These are phyloP conservation scores for Fusarium abutilonis DNA, from an alignment of 2,329 filamentous ascomycete species.

Conservation along the genomic window DNA sequence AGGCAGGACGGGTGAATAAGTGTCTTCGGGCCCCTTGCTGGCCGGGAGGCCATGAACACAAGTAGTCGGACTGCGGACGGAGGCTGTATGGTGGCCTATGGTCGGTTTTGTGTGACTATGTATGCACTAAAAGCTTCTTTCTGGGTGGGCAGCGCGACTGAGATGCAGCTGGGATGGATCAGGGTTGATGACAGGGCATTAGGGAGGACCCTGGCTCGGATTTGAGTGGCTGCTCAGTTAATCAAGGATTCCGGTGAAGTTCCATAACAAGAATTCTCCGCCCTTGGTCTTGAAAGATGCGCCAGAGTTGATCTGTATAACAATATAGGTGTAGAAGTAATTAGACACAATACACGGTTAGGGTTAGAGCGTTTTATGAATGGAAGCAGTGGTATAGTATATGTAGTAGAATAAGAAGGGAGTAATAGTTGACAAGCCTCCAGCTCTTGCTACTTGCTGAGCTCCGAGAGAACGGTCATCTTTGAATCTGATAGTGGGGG, in stretches of 20 bases:
- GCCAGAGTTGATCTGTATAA: constrained; percentile 40
- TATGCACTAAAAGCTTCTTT: constrained; percentile 43
- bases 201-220: constrained; percentile 50
- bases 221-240: constrained; percentile 51
- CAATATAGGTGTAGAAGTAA: constrained; percentile 39
- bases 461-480: constrained; percentile 25
- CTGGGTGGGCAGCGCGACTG: constrained; percentile 53
- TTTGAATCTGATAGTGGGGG: constrained; percentile 29
- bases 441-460: constrained; percentile 27
- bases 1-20: constrained; percentile 34
- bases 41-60: constrained; percentile 45
- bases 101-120: constrained; percentile 63
- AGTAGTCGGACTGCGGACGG: constrained; percentile 46
- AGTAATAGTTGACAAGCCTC: constrained; percentile 33
- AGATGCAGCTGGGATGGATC: constrained; percentile 56
- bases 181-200: constrained; percentile 53
- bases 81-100: constrained; percentile 54
- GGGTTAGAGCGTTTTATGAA: constrained; percentile 35
- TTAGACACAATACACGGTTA: constrained; percentile 42
- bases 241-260: constrained; percentile 50
- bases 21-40: constrained; percentile 44
- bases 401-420: constrained; percentile 21
- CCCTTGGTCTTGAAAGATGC: constrained; percentile 39
- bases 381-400: constrained; percentile 25
- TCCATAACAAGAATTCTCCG: constrained; percentile 53